phyloP scores from a whole-genome alignment of 129 eudicot genomes.

The Flaveria linearis region DNA sequence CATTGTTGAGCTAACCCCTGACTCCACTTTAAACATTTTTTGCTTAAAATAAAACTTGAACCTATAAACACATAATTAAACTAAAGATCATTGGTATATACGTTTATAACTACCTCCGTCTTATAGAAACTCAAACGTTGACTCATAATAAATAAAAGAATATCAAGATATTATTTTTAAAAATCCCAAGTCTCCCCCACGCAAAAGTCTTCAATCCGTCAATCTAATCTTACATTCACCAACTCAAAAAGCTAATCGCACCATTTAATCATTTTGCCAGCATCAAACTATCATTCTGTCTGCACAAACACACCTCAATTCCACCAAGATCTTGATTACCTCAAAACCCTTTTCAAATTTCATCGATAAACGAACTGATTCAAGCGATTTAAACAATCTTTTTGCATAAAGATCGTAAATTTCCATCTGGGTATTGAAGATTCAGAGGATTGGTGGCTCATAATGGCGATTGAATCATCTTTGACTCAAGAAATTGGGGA shows the following conservation, averaged over 20 bases:
- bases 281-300: conserved; percentile 26
- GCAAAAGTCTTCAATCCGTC: conserved; percentile 23
- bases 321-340: conserved; percentile 14
- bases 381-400: conserved; percentile 10
- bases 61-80: too few relatives aligned
- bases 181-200: background rate
- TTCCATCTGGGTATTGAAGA: conserved; percentile 34
- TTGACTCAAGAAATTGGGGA: background rate
- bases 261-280: conserved; percentile 36
- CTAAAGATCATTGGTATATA: too few relatives aligned
- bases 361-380: conserved; percentile 2
- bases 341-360: conserved; percentile 22
- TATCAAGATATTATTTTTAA: background rate
- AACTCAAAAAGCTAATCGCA: conserved; percentile 14
- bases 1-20: too few relatives aligned
- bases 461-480: conserved; percentile 30
- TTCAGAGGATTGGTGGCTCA: conserved; percentile 1
- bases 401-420: conserved; percentile 15
- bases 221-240: conserved; percentile 15
- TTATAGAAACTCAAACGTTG: too few relatives aligned
- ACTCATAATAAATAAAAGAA: too few relatives aligned
- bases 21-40: too few relatives aligned
- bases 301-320: conserved; percentile 3
- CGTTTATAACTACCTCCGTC: too few relatives aligned
- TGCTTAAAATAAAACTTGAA: too few relatives aligned